phyloP scores from a whole-genome alignment of 2,329 filamentous ascomycete genomes.

The Scedosporium dehoogii region DNA sequence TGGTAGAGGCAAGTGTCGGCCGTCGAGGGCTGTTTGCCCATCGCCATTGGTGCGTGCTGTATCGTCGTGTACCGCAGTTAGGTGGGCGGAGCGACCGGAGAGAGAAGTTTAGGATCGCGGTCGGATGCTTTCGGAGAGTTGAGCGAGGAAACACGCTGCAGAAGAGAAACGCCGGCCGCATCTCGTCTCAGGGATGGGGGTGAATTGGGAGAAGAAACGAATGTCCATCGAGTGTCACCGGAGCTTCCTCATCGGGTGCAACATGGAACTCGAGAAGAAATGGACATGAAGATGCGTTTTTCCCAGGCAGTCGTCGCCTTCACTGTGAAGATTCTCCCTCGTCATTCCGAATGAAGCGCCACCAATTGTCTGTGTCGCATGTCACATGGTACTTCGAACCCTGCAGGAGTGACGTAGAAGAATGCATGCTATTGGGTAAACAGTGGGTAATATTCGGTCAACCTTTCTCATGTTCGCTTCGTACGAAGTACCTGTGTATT shows the following conservation, averaged over 20 bases:
- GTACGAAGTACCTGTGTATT: too few species aligned
- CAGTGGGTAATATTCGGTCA: too few species aligned
- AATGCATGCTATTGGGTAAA: too few species aligned
- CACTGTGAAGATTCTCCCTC: too few species aligned
- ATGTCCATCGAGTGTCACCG: not conserved
- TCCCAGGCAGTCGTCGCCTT: not conserved
- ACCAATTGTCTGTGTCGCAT: too few species aligned
- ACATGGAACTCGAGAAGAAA: not conserved
- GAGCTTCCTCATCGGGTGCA: not conserved
- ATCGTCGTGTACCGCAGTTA: not conserved
- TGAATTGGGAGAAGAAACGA: not conserved
- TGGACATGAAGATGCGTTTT: not conserved
- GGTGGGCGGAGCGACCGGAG: not conserved
- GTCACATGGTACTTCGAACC: too few species aligned
- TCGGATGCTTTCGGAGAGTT: not conserved
- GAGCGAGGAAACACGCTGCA: not conserved
- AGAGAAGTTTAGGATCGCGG: not conserved
- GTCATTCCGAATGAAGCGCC: too few species aligned
- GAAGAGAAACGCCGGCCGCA: slow-evolving; percentile 4
- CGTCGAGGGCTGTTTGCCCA: not conserved
- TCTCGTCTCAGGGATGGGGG: not conserved
- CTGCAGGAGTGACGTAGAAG: too few species aligned
- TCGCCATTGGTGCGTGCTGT: not conserved
- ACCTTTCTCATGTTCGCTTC: too few species aligned
- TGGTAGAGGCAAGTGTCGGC: not conserved